Conservation (phyloP, 352 stramenopile genomes). For the Phytophthora cryptogea region DNA sequence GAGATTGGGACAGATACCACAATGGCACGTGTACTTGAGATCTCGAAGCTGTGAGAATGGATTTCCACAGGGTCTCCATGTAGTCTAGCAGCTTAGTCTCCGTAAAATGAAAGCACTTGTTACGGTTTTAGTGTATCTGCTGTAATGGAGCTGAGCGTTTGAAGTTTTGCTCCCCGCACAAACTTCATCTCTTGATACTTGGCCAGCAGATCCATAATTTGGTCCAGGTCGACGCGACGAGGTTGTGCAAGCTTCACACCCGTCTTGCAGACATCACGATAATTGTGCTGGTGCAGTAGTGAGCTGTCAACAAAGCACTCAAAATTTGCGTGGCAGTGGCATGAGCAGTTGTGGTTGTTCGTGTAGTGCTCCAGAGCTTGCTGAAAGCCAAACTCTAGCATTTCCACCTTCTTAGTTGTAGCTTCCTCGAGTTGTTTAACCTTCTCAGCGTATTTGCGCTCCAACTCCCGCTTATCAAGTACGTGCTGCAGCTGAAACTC, state of each 20-base stretch:
- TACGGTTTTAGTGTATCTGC: neutral
- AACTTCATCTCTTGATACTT: slow-evolving; percentile 16
- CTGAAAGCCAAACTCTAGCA: slow-evolving; percentile 52
- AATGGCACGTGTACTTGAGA: slow-evolving; percentile 22
- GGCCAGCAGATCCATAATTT: slow-evolving; percentile 10
- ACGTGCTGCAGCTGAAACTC: slow-evolving; percentile 46
- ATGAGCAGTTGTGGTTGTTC: slow-evolving; percentile 1
- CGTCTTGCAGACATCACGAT: neutral
- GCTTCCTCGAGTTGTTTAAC: slow-evolving; percentile 24
- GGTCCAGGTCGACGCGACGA: neutral
- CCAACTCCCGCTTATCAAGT: slow-evolving; percentile 32
- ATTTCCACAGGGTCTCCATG: too few relatives aligned
- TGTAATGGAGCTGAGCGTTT: neutral
- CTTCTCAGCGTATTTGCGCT: slow-evolving; percentile 30
- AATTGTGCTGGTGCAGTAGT: neutral
- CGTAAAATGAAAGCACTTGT: neutral
- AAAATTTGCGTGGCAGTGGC: neutral
- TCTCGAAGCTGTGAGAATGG: slow-evolving; percentile 3
- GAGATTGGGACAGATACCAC: slow-evolving; percentile 14
- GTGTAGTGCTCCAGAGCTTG: slow-evolving; percentile 22
- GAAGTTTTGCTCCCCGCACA: slow-evolving; percentile 4
- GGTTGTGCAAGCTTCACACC: neutral
- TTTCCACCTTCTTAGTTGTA: slow-evolving; percentile 53
- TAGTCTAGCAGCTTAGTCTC: neutral
- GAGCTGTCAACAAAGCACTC: neutral